Percentiles rank a stretch among this genome's conserved stretches.
phyloP scores from a whole-genome alignment of 2,329 filamentous ascomycete species.

The Ceratocystiopsis brevicomis region DNA sequence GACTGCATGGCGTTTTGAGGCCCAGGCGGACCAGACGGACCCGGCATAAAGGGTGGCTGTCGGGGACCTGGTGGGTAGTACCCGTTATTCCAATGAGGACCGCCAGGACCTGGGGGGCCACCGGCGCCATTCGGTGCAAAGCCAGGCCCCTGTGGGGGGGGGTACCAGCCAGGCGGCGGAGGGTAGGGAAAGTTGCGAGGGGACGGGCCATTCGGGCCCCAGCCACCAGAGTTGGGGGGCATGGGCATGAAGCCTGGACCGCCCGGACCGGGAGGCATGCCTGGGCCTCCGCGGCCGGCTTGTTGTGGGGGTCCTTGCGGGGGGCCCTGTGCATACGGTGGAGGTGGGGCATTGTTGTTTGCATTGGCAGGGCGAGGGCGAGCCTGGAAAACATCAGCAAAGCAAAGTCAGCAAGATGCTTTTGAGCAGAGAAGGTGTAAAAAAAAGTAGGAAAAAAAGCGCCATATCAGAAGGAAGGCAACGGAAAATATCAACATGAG shows the following conservation, averaged over 20 bases:
- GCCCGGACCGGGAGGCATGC: too few relatives aligned
- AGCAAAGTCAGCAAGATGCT: neutral
- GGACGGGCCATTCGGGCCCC: constrained; percentile 14
- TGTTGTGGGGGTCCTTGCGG: constrained; percentile 12
- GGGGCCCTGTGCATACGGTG: constrained; percentile 14
- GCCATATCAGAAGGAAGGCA: constrained; percentile 95
- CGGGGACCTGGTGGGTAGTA: constrained; percentile 39
- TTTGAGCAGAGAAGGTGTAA: neutral
- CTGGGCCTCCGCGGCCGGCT: constrained; percentile 7
- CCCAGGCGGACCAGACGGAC: constrained; percentile 12
- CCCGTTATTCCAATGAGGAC: constrained; percentile 37
- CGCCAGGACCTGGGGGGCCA: constrained; percentile 11
- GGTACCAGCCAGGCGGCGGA: constrained; percentile 61
- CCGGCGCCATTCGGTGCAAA: constrained; percentile 35
- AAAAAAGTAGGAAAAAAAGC: neutral
- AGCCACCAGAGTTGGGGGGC: constrained; percentile 12
- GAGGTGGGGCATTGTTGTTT: constrained; percentile 13
- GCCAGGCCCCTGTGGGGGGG: constrained; percentile 46
- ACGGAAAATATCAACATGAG: constrained; percentile 91
- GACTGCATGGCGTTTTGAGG: constrained; percentile 12
- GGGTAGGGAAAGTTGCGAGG: constrained; percentile 46
- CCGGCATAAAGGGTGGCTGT: neutral
- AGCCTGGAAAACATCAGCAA: constrained; percentile 14
- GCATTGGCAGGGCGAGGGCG: constrained; percentile 16
- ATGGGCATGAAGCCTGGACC: constrained; percentile 14